Conservation (phyloP, 2,329 filamentous ascomycete species). For the Phaeomoniella chlamydospora region DNA sequence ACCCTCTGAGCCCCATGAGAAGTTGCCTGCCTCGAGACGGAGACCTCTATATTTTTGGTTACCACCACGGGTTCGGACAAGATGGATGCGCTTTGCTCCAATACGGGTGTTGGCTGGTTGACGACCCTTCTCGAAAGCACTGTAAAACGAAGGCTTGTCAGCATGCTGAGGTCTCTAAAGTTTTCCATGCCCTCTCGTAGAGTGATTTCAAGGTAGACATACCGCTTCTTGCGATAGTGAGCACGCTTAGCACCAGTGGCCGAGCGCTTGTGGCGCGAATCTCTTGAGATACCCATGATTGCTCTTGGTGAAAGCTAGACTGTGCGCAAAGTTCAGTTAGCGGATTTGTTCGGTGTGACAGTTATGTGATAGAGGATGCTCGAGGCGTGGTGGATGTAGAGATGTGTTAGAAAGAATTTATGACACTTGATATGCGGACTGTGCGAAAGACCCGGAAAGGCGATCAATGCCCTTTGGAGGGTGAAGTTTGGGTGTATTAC, state of each 20-base stretch:
- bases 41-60: constrained; percentile 99
- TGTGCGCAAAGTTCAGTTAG: not conserved
- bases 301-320: constrained; percentile 45
- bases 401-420: no score
- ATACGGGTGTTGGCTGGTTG: constrained; percentile 99
- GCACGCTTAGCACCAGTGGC: constrained; percentile 96
- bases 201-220: constrained; percentile 13
- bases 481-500: no score
- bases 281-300: constrained; percentile 99
- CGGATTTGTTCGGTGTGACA: no score
- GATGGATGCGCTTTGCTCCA: constrained; percentile 88
- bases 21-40: constrained; percentile 97
- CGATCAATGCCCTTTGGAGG: no score
- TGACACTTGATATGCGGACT: no score
- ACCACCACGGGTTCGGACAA: constrained; percentile 91
- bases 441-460: no score
- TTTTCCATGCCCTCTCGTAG: not conserved
- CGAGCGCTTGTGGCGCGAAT: constrained; percentile 99
- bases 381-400: no score
- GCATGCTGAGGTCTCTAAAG: constrained; percentile 29
- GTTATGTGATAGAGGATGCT: no score
- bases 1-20: constrained; percentile 97
- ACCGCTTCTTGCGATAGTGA: constrained; percentile 61
- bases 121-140: constrained; percentile 99
- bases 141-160: constrained; percentile 51